Evolutionary conservation across 352 stramenopile genomes (phyloP), one percentile per base, ranked within the genome.

Genomic region (Hyaloperonospora brassicae): DNA sequence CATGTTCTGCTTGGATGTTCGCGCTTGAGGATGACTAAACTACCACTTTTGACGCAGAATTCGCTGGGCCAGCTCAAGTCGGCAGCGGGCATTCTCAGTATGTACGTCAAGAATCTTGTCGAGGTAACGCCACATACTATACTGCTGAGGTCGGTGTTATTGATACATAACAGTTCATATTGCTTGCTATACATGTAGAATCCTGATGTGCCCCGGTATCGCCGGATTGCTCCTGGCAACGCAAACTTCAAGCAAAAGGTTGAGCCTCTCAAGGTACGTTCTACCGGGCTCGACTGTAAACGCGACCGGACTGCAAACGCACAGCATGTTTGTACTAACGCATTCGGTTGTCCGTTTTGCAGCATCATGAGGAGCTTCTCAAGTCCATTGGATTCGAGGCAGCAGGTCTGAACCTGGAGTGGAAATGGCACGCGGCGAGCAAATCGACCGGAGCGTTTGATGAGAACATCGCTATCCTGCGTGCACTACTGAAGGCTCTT

Each of bases 171-270:
- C 35, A 27, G n/a, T 46, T 30, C 14, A 23, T n/a, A 21, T 48
- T 17, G 25, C 8, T 56, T 55, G 21, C 14, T 65, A 8, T 34
- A 8, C 27, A 34, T 34, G 24, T 41, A 91, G 79, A 86, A 92
- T 56, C 81, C 81, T 3, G 79, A 88, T 44, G 77, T 92, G 8
- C 81, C 81, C 58, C 81, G 81, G 9, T 92, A 92, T 56, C 81
- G 81, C 17, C 79, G 79, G 39, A 89, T 92, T 50, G 75, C 81
- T 2, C 67, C 67, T 23, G 81, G 77, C 10, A 92, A 92, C 43
- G 73, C 73, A 3, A 92, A 92, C 47, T 92, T 87, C 54, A 92
- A 89, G 64, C 77, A 88, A 46, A 91, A 92, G 55, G 84, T 92
- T 42, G 77, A 88, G 53, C 81, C 79, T 1, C 66, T 92, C 12